Evolutionary conservation across 2,329 filamentous ascomycete genomes (phyloP).

Genomic region (Alternaria infectoria): DNA sequence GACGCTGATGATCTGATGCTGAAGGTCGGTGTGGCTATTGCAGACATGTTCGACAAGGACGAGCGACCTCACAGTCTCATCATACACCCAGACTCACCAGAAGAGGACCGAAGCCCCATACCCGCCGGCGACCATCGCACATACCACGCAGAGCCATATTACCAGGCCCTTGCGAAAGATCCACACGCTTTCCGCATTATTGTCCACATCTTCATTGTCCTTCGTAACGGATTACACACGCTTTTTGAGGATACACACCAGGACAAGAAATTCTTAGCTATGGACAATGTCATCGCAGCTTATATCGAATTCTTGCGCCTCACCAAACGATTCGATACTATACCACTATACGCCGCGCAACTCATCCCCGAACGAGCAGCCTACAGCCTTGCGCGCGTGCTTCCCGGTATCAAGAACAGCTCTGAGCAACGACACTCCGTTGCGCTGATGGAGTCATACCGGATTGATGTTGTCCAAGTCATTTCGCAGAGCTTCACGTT

Average conservation of each 20-base stretch:
- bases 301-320: constrained; percentile 83
- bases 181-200: constrained; percentile 54
- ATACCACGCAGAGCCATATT: constrained; percentile 31
- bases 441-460: constrained; percentile 74
- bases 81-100: constrained; percentile 36
- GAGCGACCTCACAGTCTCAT: constrained; percentile 37
- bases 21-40: constrained; percentile 53
- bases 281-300: constrained; percentile 78
- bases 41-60: constrained; percentile 44
- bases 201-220: constrained; percentile 66
- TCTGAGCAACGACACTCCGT: constrained; percentile 72
- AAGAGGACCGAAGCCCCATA: constrained; percentile 24
- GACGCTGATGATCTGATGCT: constrained; percentile 55
- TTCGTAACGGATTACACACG: constrained; percentile 57
- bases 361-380: constrained; percentile 70
- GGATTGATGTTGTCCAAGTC: constrained; percentile 75
- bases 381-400: constrained; percentile 74
- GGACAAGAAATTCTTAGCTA: constrained; percentile 44
- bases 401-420: constrained; percentile 73
- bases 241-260: constrained; percentile 16
- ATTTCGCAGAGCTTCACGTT: constrained; percentile 70
- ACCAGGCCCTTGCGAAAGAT: constrained; percentile 47
- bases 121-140: constrained; percentile 24
- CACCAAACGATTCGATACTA: constrained; percentile 69
- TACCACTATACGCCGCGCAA: constrained; percentile 87